Evolutionary conservation across 345 rosid genomes (phyloP).

Genomic region (Chamaenerion angustifolium): DNA sequence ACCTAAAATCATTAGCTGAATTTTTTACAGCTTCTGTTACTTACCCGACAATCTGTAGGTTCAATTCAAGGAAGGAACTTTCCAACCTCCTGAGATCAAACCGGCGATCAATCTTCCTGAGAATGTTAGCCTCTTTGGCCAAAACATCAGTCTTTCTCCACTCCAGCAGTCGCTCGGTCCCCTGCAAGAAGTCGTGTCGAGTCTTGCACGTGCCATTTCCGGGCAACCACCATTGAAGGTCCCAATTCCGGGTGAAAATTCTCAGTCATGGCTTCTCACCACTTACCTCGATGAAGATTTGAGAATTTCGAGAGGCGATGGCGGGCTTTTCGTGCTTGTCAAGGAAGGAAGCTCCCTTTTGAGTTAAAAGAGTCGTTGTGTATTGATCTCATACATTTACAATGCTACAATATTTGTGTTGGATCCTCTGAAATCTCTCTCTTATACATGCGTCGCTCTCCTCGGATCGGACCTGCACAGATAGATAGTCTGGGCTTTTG

Average conservation of each 20-base stretch:
- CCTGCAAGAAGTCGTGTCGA: conserved; percentile 58
- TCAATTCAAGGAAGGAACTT: conserved; percentile 67
- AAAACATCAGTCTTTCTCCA: conserved; percentile 49
- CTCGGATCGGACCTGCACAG: no score
- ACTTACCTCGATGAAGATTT: conserved; percentile 83
- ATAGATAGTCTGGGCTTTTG: no score
- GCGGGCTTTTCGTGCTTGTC: conserved; percentile 87
- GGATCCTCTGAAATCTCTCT: no score
- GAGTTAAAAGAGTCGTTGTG: conserved; percentile 17
- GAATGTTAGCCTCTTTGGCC: conserved; percentile 55
- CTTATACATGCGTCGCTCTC: no score
- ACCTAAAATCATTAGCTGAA: no score
- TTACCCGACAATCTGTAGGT: no score
- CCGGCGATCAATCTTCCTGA: conserved; percentile 62
- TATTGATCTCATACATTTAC: not conserved
- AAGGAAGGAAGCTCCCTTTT: conserved; percentile 87
- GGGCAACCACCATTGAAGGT: conserved; percentile 77
- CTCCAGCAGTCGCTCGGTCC: conserved; percentile 68
- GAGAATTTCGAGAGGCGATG: conserved; percentile 89
- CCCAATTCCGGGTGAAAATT: conserved; percentile 63
- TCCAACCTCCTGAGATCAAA: conserved; percentile 78
- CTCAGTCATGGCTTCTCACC: conserved; percentile 72
- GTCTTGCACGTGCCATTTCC: conserved; percentile 48
- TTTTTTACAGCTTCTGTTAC: no score
- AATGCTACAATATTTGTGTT: no score